Evolutionary conservation across 345 rosid species (phyloP).

Genomic region (Populus euphratica): DNA sequence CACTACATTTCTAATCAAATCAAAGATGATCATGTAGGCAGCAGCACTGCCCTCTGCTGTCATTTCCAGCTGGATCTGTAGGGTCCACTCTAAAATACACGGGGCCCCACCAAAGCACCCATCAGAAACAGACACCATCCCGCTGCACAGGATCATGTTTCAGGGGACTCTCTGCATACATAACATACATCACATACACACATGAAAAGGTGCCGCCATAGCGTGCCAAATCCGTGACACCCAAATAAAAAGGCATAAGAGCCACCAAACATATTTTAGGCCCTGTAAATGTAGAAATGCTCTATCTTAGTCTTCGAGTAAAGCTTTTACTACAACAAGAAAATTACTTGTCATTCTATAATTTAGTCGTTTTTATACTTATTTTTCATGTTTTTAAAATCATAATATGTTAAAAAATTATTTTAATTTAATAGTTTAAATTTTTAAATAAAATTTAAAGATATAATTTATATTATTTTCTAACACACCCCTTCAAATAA

Average conservation of each 20-base stretch:
- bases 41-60: neutral
- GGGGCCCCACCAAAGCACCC: neutral
- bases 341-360: too few species aligned
- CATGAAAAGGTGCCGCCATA: neutral
- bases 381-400: too few species aligned
- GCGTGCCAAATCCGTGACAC: constrained; percentile 17
- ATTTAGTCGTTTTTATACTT: too few species aligned
- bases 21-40: neutral
- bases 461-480: too few species aligned
- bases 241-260: too few species aligned
- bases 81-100: neutral
- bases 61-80: neutral
- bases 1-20: neutral
- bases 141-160: constrained; percentile 9
- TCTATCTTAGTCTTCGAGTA: neutral
- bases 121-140: neutral
- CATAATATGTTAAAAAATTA: too few species aligned
- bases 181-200: neutral
- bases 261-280: neutral
- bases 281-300: neutral
- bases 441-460: too few species aligned
- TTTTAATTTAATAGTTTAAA: too few species aligned
- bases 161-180: neutral
- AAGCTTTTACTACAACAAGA: too few species aligned
- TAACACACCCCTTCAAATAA: too few species aligned